Evolutionary conservation across 176 grass and related monocot species (phyloP).

Genomic region (Carex cristatella): DNA sequence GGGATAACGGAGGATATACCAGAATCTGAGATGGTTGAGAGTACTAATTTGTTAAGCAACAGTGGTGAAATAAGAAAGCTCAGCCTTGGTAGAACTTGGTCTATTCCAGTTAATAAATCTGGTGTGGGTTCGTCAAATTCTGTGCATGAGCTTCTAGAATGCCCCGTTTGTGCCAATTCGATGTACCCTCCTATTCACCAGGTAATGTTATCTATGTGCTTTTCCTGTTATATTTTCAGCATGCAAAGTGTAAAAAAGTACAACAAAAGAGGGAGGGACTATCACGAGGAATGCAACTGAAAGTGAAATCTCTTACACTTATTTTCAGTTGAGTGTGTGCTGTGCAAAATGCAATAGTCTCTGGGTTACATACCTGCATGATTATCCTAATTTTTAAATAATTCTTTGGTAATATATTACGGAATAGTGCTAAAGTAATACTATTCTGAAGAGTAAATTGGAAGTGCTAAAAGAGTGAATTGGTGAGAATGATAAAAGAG

Average conservation of each 20-base stretch:
- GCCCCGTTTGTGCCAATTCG: constrained; percentile 66
- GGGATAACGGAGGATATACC: constrained; percentile 25
- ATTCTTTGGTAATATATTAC: background rate
- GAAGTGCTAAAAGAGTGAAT: background rate
- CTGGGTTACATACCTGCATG: background rate
- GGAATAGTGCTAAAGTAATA: background rate
- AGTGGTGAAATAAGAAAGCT: constrained; percentile 26
- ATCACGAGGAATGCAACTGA: background rate
- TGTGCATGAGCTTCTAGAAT: constrained; percentile 73
- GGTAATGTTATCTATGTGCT: constrained; percentile 28
- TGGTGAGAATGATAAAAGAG: background rate
- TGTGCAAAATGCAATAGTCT: background rate
- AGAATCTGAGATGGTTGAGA: constrained; percentile 18
- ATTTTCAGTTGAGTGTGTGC: background rate
- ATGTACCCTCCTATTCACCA: constrained; percentile 88
- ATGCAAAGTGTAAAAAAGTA: background rate
- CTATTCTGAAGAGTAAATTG: background rate
- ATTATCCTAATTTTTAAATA: background rate
- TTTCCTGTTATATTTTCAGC: background rate
- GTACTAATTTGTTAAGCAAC: background rate
- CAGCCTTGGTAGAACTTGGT: constrained; percentile 21
- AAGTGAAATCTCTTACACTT: background rate
- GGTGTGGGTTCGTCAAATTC: constrained; percentile 15
- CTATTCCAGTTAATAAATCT: constrained; percentile 25
- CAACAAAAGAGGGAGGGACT: background rate